Percentiles rank a stretch among this genome's conserved stretches.
phyloP scores from a whole-genome alignment of 495 filamentous ascomycete species.

The Tuber melanosporum region DNA sequence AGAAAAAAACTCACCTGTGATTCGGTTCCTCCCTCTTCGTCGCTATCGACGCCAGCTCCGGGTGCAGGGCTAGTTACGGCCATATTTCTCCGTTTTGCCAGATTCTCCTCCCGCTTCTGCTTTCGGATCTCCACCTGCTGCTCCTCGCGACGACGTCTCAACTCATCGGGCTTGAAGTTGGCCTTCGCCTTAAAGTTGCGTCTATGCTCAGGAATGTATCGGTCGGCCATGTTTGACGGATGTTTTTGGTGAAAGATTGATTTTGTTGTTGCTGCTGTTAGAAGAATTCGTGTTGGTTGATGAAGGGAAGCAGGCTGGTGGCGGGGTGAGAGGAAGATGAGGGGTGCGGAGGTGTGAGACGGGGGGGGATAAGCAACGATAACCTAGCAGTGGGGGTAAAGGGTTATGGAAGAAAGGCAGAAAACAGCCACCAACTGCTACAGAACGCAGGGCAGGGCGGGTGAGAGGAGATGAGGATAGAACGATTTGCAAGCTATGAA shows the following conservation, averaged over 20 bases:
- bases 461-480: neutral
- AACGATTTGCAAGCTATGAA: neutral
- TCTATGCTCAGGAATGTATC: conserved; percentile 98
- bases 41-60: conserved; percentile 88
- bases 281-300: conserved; percentile 36
- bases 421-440: neutral
- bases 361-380: conserved; percentile 36
- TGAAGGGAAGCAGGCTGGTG: conserved; percentile 23
- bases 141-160: conserved; percentile 96
- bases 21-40: conserved; percentile 94
- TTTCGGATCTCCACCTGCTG: conserved; percentile 98
- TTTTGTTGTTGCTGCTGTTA: conserved; percentile 37
- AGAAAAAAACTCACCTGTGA: conserved; percentile 70
- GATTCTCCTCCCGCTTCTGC: conserved; percentile 94
- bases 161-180: conserved; percentile 97
- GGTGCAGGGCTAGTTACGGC: conserved; percentile 66
- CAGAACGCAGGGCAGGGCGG: neutral
- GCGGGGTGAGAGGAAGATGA: conserved; percentile 36
- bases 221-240: conserved; percentile 73
- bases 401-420: neutral
- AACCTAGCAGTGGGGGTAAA: conserved; percentile 27
- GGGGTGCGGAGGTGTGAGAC: conserved; percentile 25
- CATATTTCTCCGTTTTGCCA: conserved; percentile 96
- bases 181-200: conserved; percentile 99
- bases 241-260: conserved; percentile 41